phyloP scores from a whole-genome alignment of 192 early-diverging fungal species.

The Entrophospora sp. region DNA sequence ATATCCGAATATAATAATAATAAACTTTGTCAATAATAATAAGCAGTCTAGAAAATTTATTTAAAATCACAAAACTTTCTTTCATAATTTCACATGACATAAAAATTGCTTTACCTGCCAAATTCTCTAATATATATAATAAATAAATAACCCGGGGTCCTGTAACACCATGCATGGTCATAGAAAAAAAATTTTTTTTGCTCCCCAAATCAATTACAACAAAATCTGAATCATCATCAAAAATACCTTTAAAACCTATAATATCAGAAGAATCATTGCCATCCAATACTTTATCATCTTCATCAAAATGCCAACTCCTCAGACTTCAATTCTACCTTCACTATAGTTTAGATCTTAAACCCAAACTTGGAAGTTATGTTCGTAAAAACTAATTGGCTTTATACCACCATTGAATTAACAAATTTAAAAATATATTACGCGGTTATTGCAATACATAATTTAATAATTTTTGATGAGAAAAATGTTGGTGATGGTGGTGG shows the following conservation, averaged over 20 bases:
- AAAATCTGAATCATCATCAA: not conserved
- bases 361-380: conserved; percentile 14
- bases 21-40: no score
- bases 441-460: conserved; percentile 22
- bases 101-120: no score
- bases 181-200: conserved; percentile 1
- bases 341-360: conserved; percentile 9
- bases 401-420: conserved; percentile 25
- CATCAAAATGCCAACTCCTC: not conserved
- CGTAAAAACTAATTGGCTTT: not conserved
- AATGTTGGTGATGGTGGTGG: no score
- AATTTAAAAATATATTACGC: conserved; percentile 26
- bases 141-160: no score
- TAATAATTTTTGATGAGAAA: no score
- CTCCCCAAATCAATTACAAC: not conserved
- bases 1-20: no score
- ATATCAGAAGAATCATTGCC: no score
- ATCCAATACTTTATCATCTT: not conserved
- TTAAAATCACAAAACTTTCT: no score
- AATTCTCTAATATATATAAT: no score
- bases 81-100: no score
- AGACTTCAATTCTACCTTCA: not conserved
- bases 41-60: no score
- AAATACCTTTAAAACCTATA: not conserved
- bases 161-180: no score